phyloP scores from a whole-genome alignment of 148 eudicot genomes.

The Beta vulgaris region DNA sequence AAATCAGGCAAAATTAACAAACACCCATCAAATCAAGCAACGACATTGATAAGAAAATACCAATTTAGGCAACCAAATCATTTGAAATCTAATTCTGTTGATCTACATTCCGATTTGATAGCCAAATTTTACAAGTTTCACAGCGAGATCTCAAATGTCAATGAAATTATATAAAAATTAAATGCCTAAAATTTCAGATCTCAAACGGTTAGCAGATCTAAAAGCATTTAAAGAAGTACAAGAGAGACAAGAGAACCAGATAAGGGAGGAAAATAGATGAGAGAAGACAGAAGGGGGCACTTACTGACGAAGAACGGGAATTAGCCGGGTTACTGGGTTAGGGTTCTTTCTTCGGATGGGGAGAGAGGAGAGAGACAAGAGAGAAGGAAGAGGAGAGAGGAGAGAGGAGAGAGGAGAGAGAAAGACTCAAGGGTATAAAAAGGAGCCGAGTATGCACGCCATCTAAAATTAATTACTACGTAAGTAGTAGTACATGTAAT shows the following conservation, averaged over 20 bases:
- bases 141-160: conserved; percentile 27
- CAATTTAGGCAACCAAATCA: not conserved
- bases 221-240: not conserved
- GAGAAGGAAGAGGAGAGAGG: conserved; percentile 17
- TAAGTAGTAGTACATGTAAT: too few species aligned
- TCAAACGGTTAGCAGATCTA: conserved; percentile 26
- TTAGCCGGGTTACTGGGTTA: conserved; percentile 29
- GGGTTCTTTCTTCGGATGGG: conserved; percentile 35
- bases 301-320: conserved; percentile 42
- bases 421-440: conserved; percentile 25
- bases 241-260: not conserved
- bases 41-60: not conserved
- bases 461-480: too few species aligned
- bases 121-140: not conserved
- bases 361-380: conserved; percentile 16
- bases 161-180: not conserved
- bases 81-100: not conserved
- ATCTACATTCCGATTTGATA: conserved; percentile 20
- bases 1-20: conserved; percentile 8
- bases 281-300: conserved; percentile 21
- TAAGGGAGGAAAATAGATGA: not conserved
- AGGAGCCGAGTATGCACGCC: conserved; percentile 24
- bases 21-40: not conserved
- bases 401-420: conserved; percentile 32
- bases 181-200: conserved; percentile 30